Evolutionary conservation across 2,329 filamentous ascomycete species (phyloP).

Genomic region (Fusarium sp.): DNA sequence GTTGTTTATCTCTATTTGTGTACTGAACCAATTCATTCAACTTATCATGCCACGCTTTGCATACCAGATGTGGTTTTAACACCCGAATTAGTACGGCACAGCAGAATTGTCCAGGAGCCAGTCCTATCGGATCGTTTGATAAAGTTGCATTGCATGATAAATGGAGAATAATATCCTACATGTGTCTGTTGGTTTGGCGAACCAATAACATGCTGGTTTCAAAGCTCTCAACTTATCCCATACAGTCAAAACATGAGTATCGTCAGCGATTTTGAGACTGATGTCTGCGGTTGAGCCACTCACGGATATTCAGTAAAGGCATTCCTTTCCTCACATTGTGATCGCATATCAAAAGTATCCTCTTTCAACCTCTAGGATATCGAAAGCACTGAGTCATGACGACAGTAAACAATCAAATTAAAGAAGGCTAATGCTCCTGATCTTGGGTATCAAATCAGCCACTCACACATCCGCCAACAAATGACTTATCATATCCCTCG

Average conservation of each 20-base stretch:
- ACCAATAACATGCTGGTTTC: not conserved
- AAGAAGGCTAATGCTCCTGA: not conserved
- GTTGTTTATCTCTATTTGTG: not conserved
- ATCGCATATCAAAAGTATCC: too few species aligned
- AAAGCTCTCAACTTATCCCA: not conserved
- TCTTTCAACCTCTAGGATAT: not conserved
- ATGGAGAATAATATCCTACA: not conserved
- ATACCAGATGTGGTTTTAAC: not conserved
- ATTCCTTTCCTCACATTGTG: not conserved
- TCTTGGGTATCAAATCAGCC: conserved; percentile 2
- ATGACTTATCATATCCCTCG: conserved; percentile 27
- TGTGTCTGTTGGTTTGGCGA: not conserved
- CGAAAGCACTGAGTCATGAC: not conserved
- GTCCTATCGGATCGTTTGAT: not conserved
- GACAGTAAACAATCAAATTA: not conserved
- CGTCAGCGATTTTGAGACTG: not conserved
- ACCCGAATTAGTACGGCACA: not conserved
- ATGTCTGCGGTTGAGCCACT: not conserved
- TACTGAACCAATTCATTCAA: not conserved
- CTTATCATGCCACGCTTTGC: not conserved
- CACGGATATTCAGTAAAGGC: not conserved
- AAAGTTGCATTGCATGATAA: not conserved
- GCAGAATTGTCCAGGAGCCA: not conserved
- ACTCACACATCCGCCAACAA: conserved; percentile 18
- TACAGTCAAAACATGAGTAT: not conserved